Evolutionary conservation across 768 basidiomycete genomes (phyloP), one percentile per base, ranked within the genome.

Genomic region (Royoungia palumana): DNA sequence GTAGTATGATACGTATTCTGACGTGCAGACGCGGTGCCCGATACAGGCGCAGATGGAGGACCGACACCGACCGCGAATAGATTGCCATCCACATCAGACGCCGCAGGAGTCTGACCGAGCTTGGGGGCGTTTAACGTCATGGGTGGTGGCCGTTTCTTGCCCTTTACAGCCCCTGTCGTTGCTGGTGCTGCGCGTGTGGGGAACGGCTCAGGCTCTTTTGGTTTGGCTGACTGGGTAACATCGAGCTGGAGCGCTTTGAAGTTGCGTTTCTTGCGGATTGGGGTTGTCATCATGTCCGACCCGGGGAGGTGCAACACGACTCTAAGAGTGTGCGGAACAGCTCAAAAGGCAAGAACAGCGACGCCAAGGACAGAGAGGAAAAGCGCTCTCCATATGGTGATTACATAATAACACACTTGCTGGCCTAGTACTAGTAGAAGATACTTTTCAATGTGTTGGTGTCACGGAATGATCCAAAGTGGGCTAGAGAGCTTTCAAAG

Each of bases 221-320:
- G 64, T n/a, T 64, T 49, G 35, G 72, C 57, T 19, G 76, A 65
- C 39, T 70, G 68, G 38, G 76, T 53, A 49, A 85, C 82, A 57
- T 80, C 76, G 64, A 94, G 82, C 71, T 85, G 82, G 9, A 94
- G 79, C 34, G 79, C 83, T 70, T 91, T 93, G 79, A 91, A 92
- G 66, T 94, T 94, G 54, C 91, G 83, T 68, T 94, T 94, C 78
- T 91, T 90, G 70, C 90, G 86, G 53, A 90, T 80, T 46, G 85
- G 82, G 34, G 79, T 78, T 34, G 73, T 67, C 75, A 77, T 77
- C 24, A 42, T 54, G 27, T 20, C 5, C 17, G 37, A 51, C 51
- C 42, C 41, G 35, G 35, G 28, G 20, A 41, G 21, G 28, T 27
- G 22, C 49, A 51, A 43, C 30, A 51, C 21, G 38, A 19, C 35